These are phyloP conservation scores for Apophysomyces trapeziformis DNA, from an alignment of 371 early-diverging fungal genomes.

Conservation along the genomic window DNA sequence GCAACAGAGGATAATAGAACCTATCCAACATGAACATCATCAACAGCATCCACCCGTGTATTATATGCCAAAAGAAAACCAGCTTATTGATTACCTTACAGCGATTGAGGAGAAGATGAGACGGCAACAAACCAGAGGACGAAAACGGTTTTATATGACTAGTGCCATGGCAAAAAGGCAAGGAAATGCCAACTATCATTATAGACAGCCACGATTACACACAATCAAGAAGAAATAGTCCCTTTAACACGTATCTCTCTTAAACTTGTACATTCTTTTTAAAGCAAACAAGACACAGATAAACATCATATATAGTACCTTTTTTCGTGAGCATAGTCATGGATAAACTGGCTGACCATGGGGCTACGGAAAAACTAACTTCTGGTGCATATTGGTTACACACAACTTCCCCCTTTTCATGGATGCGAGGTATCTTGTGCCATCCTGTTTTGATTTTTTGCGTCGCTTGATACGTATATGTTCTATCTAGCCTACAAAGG, in stretches of 20 bases:
- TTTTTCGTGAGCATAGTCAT: background rate
- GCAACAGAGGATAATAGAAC: constrained; percentile 3
- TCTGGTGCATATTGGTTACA: no score
- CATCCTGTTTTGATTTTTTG: no score
- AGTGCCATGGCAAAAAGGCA: constrained; percentile 13
- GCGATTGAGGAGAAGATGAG: constrained; percentile 35
- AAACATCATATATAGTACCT: background rate
- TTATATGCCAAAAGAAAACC: constrained; percentile 49
- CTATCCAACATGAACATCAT: constrained; percentile 9
- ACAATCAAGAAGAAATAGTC: constrained; percentile 5
- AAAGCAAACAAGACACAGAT: background rate
- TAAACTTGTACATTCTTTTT: constrained; percentile 8
- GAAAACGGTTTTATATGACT: constrained; percentile 3
- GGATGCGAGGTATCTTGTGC: no score
- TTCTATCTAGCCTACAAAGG: no score
- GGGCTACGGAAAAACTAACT: no score
- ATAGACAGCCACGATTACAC: constrained; percentile 16
- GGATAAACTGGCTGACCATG: background rate
- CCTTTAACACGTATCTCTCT: constrained; percentile 11
- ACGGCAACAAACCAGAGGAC: constrained; percentile 18
- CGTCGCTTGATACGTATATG: no score
- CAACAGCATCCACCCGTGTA: constrained; percentile 34
- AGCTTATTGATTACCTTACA: constrained; percentile 45
- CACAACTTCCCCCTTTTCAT: no score
- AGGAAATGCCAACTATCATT: constrained; percentile 15